Conservation (phyloP, 2,329 filamentous ascomycete species). For the Dactylellina sp. region DNA sequence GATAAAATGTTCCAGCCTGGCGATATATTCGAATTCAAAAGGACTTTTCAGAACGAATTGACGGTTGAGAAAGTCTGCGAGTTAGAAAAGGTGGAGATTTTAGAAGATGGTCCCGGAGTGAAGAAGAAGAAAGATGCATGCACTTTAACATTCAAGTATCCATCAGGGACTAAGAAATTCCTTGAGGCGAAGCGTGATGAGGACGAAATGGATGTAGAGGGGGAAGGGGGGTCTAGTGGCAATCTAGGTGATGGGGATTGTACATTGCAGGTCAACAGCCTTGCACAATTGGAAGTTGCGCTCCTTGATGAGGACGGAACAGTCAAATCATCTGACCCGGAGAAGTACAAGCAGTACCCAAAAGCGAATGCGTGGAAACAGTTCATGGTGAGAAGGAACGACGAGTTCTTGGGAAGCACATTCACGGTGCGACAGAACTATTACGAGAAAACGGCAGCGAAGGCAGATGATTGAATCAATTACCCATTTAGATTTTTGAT, state of each 20-base stretch:
- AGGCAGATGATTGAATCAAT: neutral
- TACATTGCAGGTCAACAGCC: conserved; percentile 34
- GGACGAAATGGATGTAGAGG: conserved; percentile 1
- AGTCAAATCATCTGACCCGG: conserved; percentile 41
- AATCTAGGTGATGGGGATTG: conserved; percentile 14
- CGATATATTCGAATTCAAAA: conserved; percentile 51
- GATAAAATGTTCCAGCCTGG: conserved; percentile 38
- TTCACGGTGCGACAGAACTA: conserved; percentile 49
- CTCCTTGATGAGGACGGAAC: conserved; percentile 53
- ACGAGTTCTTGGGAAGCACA: conserved; percentile 50
- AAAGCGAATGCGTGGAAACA: conserved; percentile 48
- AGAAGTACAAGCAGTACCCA: conserved; percentile 54
- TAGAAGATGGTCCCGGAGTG: conserved; percentile 12
- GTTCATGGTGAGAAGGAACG: conserved; percentile 47
- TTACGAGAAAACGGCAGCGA: conserved; percentile 46
- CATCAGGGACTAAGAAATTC: conserved; percentile 37
- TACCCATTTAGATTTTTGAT: neutral
- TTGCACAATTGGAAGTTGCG: conserved; percentile 46
- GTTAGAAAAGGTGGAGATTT: conserved; percentile 19
- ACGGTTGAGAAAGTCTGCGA: conserved; percentile 49
- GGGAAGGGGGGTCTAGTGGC: conserved; percentile 10
- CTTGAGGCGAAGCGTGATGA: conserved; percentile 1
- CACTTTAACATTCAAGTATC: conserved; percentile 38
- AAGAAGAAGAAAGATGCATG: conserved; percentile 53
- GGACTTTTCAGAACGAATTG: conserved; percentile 30